Evolutionary conservation across 2,329 filamentous ascomycete genomes (phyloP), one percentile per base, ranked within the genome.

Genomic region (Periglandula ipomoeae): DNA sequence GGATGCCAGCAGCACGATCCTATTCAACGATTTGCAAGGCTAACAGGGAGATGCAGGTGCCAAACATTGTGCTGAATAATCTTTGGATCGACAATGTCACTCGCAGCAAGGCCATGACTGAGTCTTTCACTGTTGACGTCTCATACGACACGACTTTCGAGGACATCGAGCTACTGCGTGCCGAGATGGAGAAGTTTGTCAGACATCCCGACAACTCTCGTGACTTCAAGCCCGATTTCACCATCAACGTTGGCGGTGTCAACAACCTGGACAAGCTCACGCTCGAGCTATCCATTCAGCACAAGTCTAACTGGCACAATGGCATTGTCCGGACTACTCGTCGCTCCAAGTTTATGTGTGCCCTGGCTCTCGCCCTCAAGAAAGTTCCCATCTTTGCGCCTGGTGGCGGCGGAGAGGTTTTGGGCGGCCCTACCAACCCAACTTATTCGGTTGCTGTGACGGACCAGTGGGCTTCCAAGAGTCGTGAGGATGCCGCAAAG

Each of bases 271-370:
- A 94, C 68, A 95, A 95, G 70, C 74, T 97, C 45, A 78, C 86
- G 58, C 79, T 98, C 48, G 82, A 82, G 58, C 75, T 96, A 35
- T 84, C 87, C 58, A 89, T 96, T 61, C 82, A 85, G 61, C 89
- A 97, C 75, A 97, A 97, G 70, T 88, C 84, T 50, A 93, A 91
- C 69, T 91, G 87, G 87, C 81, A 88, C 57, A 89, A 96, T 66
- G 91, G 95, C 57, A 76, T 79, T 1, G 77, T 96, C 37, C 85
- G 90, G 37, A 84, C 84, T 17, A 78, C 85, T 6, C 82, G 90
- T 46, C 83, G 91, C 52, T 94, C 87, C 64, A 97, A 95, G 68
- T 97, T 98, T 70, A 95, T 97, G 82, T 95, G 90, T 62, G 93
- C 93, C 1, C 73, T 98, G 50, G 84, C 93, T 4, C 68, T 89